Conservation (phyloP, 495 filamentous ascomycete genomes). For the Hypoxylon perforatum region DNA sequence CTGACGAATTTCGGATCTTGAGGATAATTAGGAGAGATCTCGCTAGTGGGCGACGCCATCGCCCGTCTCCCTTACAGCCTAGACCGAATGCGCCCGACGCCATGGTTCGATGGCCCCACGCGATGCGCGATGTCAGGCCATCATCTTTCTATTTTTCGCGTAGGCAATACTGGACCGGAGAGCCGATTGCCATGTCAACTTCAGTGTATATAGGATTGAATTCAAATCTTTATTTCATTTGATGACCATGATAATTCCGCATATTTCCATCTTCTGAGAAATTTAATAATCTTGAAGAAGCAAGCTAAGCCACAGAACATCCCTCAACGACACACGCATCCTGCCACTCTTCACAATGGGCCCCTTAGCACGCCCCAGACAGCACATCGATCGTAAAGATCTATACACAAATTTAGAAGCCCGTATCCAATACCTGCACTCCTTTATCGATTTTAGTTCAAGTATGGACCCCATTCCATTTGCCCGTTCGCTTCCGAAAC, state of each 20-base stretch:
- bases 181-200: neutral
- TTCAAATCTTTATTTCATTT: neutral
- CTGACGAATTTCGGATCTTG: conserved; percentile 19
- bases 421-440: conserved; percentile 75
- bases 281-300: neutral
- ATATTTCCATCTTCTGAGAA: neutral
- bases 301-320: too few relatives aligned
- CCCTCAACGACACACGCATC: too few relatives aligned
- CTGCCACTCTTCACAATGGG: conserved; percentile 23
- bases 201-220: conserved; percentile 1
- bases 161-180: neutral
- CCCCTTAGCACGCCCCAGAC: conserved; percentile 48
- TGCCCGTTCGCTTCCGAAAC: neutral
- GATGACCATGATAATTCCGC: neutral
- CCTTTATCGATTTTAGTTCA: conserved; percentile 76
- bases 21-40: conserved; percentile 2
- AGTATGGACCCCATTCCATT: conserved; percentile 55
- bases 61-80: conserved; percentile 20
- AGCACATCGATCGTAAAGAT: conserved; percentile 75
- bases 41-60: conserved; percentile 16
- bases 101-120: conserved; percentile 42
- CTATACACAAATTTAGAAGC: conserved; percentile 75
- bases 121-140: conserved; percentile 39
- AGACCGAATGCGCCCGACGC: conserved; percentile 28
- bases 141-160: conserved; percentile 28